These are phyloP conservation scores for Diplodia intermedia DNA, from an alignment of 2,329 filamentous ascomycete species.

Conservation along the genomic window DNA sequence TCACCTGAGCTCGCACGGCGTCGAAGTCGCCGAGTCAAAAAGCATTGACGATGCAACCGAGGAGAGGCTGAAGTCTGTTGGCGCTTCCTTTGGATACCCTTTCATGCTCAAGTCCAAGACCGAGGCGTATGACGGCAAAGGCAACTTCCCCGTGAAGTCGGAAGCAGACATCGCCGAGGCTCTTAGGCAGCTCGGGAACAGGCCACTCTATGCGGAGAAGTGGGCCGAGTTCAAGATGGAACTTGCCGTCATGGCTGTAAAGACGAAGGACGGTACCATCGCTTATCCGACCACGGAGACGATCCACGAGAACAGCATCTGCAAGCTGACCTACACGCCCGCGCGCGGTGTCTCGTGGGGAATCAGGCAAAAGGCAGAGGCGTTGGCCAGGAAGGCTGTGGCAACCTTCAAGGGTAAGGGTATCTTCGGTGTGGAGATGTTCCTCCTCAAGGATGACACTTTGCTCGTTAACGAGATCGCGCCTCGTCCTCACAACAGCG, in stretches of 20 bases:
- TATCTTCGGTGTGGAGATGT: conserved; percentile 97
- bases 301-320: conserved; percentile 92
- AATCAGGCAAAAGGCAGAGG: conserved; percentile 71
- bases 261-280: conserved; percentile 76
- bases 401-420: conserved; percentile 84
- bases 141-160: conserved; percentile 70
- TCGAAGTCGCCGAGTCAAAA: conserved; percentile 76
- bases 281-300: conserved; percentile 94
- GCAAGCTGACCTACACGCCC: conserved; percentile 88
- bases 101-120: conserved; percentile 93
- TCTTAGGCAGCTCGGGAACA: conserved; percentile 67
- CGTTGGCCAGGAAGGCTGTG: conserved; percentile 80
- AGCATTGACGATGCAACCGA: conserved; percentile 67
- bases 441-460: conserved; percentile 71
- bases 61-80: conserved; percentile 68
- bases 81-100: conserved; percentile 74
- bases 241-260: conserved; percentile 91
- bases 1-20: conserved; percentile 70
- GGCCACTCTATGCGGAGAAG: conserved; percentile 86
- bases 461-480: conserved; percentile 88
- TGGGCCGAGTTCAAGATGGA: conserved; percentile 87
- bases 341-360: conserved; percentile 71
- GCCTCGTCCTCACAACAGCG: conserved; percentile 85
- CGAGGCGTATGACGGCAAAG: conserved; percentile 90
- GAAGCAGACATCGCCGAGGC: conserved; percentile 69